Evolutionary conservation across 306 rosid species (phyloP).

Genomic region (Pueraria montana): DNA sequence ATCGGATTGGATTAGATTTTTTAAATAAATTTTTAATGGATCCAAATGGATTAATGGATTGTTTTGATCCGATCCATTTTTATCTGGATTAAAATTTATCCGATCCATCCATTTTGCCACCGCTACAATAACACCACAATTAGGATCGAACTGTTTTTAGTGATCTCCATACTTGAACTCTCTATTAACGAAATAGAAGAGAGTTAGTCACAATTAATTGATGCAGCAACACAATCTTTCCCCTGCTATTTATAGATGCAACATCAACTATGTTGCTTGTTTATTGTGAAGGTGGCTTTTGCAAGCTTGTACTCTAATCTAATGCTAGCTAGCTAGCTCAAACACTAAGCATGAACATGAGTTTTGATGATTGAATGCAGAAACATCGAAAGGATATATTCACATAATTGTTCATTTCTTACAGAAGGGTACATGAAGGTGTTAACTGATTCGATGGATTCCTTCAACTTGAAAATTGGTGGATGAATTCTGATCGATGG

Average conservation of each 20-base stretch:
- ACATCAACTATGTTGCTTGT: constrained; percentile 17
- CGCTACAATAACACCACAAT: constrained; percentile 2
- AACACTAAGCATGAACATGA: constrained; percentile 44
- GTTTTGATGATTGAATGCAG: constrained; percentile 3
- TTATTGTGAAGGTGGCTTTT: constrained; percentile 36
- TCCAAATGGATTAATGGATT: too few relatives aligned
- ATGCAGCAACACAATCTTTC: background rate
- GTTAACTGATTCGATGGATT: constrained; percentile 3
- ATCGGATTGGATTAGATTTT: too few relatives aligned
- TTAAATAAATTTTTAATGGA: too few relatives aligned
- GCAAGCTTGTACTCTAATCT: constrained; percentile 43
- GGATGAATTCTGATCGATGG: background rate
- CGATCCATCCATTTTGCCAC: too few relatives aligned
- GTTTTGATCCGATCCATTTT: too few relatives aligned
- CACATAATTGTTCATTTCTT: constrained; percentile 5
- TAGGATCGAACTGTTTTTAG: constrained; percentile 17
- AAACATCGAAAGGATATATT: constrained; percentile 6
- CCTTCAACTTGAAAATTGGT: constrained; percentile 48
- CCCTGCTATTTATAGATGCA: constrained; percentile 42
- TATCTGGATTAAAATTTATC: too few relatives aligned
- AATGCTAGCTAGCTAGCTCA: constrained; percentile 38
- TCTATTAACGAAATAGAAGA: background rate
- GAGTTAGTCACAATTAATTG: background rate
- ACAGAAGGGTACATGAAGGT: constrained; percentile 30
- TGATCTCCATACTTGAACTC: constrained; percentile 29